phyloP scores from a whole-genome alignment of 305 asterid genomes.

The Fraxinus sp. region DNA sequence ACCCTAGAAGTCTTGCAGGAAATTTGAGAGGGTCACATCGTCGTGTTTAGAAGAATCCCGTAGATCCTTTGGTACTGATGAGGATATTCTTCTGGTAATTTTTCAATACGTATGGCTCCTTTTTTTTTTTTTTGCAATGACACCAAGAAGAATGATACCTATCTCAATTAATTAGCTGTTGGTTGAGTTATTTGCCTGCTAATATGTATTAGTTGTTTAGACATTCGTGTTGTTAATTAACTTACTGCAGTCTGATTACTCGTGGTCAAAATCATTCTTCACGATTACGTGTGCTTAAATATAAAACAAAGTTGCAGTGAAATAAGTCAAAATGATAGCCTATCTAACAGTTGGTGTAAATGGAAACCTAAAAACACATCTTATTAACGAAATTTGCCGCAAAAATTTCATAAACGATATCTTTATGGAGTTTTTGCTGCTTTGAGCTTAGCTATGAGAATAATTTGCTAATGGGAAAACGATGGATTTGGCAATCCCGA shows the following conservation, averaged over 20 bases:
- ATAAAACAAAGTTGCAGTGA: background rate
- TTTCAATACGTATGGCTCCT: background rate
- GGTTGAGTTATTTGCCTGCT: background rate
- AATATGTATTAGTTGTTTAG: background rate
- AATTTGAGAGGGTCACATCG: slow-evolving; percentile 61
- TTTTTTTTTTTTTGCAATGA: background rate
- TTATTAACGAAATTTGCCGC: background rate
- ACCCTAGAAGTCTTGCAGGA: slow-evolving; percentile 40
- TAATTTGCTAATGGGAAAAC: background rate
- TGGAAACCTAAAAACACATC: background rate
- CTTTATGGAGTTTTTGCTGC: background rate
- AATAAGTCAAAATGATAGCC: background rate
- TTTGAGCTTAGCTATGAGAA: background rate
- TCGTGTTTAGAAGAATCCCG: slow-evolving; percentile 78
- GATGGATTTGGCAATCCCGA: background rate
- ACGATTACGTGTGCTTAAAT: background rate
- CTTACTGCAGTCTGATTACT: background rate
- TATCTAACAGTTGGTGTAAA: background rate
- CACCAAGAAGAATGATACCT: background rate
- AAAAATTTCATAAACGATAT: background rate
- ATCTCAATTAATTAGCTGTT: background rate
- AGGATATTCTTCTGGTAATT: slow-evolving; percentile 89
- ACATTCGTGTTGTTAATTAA: background rate
- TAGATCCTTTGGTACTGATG: slow-evolving; percentile 93
- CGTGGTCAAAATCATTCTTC: background rate